A percentile compares a stretch with the other conserved stretches of the same genome.
Evolutionary conservation across 805 yeast species (phyloP).

Genomic region (Ogataea henricii): DNA sequence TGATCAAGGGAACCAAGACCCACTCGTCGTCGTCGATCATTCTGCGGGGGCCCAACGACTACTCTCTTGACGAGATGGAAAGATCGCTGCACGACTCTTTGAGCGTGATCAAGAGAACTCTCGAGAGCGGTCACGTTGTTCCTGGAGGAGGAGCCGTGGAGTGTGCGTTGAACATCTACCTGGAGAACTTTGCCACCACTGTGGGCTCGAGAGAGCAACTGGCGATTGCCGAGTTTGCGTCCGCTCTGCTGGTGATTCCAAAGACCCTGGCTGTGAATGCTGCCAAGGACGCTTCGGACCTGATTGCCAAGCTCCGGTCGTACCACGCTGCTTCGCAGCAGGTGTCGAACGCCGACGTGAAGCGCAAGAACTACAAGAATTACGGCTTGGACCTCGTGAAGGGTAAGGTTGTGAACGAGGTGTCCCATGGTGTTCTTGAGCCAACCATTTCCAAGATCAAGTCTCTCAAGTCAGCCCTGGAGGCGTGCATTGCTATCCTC

Average conservation of each 20-base stretch:
- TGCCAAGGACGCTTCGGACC: slow-evolving; percentile 93
- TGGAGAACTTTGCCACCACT: slow-evolving; percentile 96
- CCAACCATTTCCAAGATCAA: slow-evolving; percentile 93
- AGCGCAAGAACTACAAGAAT: slow-evolving; percentile 82
- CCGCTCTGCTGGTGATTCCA: slow-evolving; percentile 86
- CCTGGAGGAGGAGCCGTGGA: slow-evolving; percentile 99
- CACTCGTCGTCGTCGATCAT: slow-evolving; percentile 91
- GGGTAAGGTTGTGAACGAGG: slow-evolving; percentile 90
- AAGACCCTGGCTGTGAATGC: slow-evolving; percentile 97
- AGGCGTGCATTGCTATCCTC: slow-evolving; percentile 95
- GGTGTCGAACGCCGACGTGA: slow-evolving; percentile 78
- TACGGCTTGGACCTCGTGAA: slow-evolving; percentile 90
- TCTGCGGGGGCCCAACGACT: slow-evolving; percentile 94
- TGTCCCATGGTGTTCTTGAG: slow-evolving; percentile 85
- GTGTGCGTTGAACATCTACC: slow-evolving; percentile 88
- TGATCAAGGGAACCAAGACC: slow-evolving; percentile 84
- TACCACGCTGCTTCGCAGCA: slow-evolving; percentile 94
- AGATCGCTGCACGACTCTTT: slow-evolving; percentile 94
- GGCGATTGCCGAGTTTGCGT: slow-evolving; percentile 97
- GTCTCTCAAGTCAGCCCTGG: slow-evolving; percentile 91
- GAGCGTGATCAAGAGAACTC: slow-evolving; percentile 91
- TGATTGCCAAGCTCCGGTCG: slow-evolving; percentile 92
- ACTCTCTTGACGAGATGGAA: slow-evolving; percentile 97
- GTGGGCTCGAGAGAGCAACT: slow-evolving; percentile 97
- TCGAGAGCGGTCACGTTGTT: slow-evolving; percentile 91